These are phyloP conservation scores for Ogataea nitratoaversa DNA, from an alignment of 805 yeast species.

Conservation along the genomic window DNA sequence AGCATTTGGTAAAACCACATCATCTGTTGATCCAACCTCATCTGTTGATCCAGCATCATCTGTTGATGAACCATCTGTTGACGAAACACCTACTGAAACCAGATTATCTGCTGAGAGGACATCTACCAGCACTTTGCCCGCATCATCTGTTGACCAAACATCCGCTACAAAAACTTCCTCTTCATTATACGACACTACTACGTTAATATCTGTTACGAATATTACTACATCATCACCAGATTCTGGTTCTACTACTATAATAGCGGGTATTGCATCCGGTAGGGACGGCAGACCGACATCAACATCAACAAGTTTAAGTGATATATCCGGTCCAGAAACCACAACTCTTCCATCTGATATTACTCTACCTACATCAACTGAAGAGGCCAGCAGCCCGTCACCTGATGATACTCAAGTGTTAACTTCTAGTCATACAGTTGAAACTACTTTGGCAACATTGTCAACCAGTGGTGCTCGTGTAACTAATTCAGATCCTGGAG, in stretches of 20 bases:
- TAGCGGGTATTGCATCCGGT: background rate
- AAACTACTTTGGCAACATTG: too few relatives aligned
- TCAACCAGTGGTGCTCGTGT: too few relatives aligned
- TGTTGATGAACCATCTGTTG: background rate
- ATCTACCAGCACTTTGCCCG: background rate
- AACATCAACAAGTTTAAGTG: background rate
- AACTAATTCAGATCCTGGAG: background rate
- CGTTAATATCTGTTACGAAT: background rate
- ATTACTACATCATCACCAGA: background rate
- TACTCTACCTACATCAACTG: background rate
- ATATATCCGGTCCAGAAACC: background rate
- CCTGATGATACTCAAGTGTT: too few relatives aligned
- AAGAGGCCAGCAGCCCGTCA: too few relatives aligned
- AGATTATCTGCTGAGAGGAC: background rate
- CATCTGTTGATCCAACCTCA: background rate
- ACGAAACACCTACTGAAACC: background rate
- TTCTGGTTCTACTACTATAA: background rate
- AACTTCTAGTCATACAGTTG: too few relatives aligned
- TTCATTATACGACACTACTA: background rate
- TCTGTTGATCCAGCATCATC: background rate
- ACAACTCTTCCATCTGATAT: background rate
- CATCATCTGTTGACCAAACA: background rate
- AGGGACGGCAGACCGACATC: background rate
- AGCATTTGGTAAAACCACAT: background rate
- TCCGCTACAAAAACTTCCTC: background rate